Base-by-base conservation (phyloP, 805 yeast species). In the Ogataea henricii region DNA sequence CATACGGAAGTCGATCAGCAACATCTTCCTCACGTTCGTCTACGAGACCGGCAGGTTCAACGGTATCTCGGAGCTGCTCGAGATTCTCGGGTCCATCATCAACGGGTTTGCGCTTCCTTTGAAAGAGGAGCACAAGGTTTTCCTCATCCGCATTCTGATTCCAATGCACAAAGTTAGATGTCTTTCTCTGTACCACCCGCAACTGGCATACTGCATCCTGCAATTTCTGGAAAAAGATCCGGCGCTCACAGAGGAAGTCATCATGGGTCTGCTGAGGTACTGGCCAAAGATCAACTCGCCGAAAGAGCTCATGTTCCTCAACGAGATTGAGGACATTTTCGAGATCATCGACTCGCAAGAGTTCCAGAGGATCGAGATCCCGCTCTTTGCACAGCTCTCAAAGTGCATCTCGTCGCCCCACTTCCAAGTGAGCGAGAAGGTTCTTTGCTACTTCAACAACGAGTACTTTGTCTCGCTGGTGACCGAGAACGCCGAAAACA, bases 281-380 rank as follows among this genome's bases (percentile, higher is more conserved):
- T 94, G 99, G 99, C 99, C 99, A 46, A 94, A 94, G 67, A 84
- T 88, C 42, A 89, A 89, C 63, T 84, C 95, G 21, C 94, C 97
- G 12, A 94, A 94, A 63, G 99, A 94, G 70, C 88, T 94, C 21
- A 85, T 94, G 95, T 94, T 91, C 62, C 73, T 94, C 62, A 89
- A 92, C 68, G 99, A 94, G 71, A 81, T 94, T 55, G 99, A 94
- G 68, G 99, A 94, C 65, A 91, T 94, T 3, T 89, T 91, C 64
- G 99, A 94, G 70, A 94, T 89, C 23, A 89, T 92, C 75, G 97
- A 92, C 68, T 96, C 97, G 12, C 73, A 79, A 48, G 98, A 94
- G 69, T 94, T 94, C 65, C 80, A 83, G 55, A 89, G 89, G 69
- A 88, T 94, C 54, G 95, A 91, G 68, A 87, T 90, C 2, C 98